Conservation (phyloP, 306 rosid genomes). For the Ormosia emarginata region DNA sequence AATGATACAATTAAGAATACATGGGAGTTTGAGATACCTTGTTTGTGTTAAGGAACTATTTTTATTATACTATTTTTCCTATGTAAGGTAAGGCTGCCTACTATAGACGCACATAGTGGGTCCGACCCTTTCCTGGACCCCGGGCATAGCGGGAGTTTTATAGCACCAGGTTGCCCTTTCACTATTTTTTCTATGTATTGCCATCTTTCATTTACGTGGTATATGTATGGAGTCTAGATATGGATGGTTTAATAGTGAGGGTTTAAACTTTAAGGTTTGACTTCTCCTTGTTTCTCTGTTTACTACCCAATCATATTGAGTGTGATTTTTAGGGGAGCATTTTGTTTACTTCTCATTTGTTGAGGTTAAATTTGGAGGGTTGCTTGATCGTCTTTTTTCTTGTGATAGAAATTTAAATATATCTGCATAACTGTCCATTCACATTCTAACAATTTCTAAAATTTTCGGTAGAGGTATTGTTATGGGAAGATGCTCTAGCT, state of each 20-base stretch:
- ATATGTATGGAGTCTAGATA: not conserved
- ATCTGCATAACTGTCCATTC: not conserved
- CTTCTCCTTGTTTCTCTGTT: not conserved
- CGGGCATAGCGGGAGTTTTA: not conserved
- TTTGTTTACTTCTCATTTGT: not conserved
- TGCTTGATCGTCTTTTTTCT: constrained; percentile 7
- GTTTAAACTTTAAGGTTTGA: not conserved
- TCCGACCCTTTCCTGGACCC: not conserved
- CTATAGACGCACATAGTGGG: not conserved
- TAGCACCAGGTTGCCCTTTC: too few relatives aligned
- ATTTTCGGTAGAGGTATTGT: constrained; percentile 50
- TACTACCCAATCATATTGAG: not conserved
- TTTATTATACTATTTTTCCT: constrained; percentile 3
- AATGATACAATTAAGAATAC: not conserved
- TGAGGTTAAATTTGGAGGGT: constrained; percentile 18
- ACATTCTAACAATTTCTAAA: not conserved
- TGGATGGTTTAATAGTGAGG: not conserved
- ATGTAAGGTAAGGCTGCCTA: not conserved
- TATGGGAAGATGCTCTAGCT: constrained; percentile 49
- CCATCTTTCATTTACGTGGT: not conserved
- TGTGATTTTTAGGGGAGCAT: not conserved
- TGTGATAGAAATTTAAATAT: constrained; percentile 6
- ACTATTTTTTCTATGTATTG: not conserved
- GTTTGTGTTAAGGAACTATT: not conserved
- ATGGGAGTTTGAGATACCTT: not conserved